A percentile compares a stretch with the other conserved stretches of the same genome.
phyloP scores from a whole-genome alignment of 2,329 filamentous ascomycete species.

The Microsporum audouinii region DNA sequence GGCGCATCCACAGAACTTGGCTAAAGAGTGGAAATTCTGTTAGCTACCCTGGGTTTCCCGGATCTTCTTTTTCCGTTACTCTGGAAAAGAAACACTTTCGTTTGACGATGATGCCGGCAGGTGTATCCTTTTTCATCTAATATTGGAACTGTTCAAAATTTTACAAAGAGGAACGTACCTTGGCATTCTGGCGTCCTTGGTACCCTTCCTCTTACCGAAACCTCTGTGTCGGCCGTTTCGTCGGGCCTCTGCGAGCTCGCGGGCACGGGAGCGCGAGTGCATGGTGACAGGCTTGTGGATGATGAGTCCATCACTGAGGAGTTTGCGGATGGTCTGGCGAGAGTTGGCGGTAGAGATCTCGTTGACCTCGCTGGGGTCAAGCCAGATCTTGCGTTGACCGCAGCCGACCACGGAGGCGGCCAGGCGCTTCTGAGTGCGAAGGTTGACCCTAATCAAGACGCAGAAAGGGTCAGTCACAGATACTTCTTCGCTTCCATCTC shows the following conservation, averaged over 20 bases:
- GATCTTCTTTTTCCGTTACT: neutral
- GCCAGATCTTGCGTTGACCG: slow-evolving; percentile 99
- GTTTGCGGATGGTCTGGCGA: slow-evolving; percentile 98
- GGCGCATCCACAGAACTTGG: slow-evolving; percentile 99
- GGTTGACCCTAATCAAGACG: slow-evolving; percentile 70
- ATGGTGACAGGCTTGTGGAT: slow-evolving; percentile 99
- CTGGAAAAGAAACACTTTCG: neutral
- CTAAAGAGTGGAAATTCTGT: slow-evolving; percentile 38
- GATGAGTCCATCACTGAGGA: slow-evolving; percentile 99
- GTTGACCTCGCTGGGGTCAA: slow-evolving; percentile 97
- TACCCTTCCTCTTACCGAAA: slow-evolving; percentile 99
- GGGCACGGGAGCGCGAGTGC: slow-evolving; percentile 95
- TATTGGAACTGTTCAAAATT: neutral
- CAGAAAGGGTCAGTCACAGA: neutral
- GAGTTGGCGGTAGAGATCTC: slow-evolving; percentile 99
- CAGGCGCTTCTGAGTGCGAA: slow-evolving; percentile 99
- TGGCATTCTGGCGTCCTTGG: slow-evolving; percentile 98
- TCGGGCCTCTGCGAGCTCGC: slow-evolving; percentile 87
- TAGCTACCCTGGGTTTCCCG: neutral
- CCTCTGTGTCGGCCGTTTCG: slow-evolving; percentile 95
- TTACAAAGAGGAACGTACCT: slow-evolving; percentile 50
- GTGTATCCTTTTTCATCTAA: neutral
- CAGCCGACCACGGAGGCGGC: slow-evolving; percentile 97
- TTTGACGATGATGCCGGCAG: neutral
- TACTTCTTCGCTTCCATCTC: neutral